Evolutionary conservation across 495 filamentous ascomycete genomes (phyloP), one percentile per base, ranked within the genome.

Genomic region (Talaromyces borbonicus): DNA sequence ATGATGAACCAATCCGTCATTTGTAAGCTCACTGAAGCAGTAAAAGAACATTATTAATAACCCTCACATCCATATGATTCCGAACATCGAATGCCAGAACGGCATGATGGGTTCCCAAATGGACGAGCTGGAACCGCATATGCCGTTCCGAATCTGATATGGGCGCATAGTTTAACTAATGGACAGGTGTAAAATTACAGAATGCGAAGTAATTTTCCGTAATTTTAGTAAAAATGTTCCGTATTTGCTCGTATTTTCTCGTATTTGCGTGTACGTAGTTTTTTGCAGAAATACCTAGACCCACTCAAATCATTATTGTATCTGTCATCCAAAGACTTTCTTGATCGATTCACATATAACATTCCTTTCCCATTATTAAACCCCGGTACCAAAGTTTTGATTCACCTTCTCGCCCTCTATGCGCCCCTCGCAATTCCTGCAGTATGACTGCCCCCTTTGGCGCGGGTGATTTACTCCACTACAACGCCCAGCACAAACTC

Each of bases 381-480:
- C 12, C 31, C n/a, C n/a, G n/a, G 31, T 33, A 33, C 33, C 33
- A 36, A 6, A 36, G 3, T 14, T 36, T 8, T 19, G 15, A 19
- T 8, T 36, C 5, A 36, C 3, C 15, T 33, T 7, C 1, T 36
- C 8, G 11, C 33, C 15, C 33, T n/a, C 16, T 29, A 43, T 41
- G 24, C 24, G 22, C 25, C 20, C 24, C 14, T 41, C 38, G 2
- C 19, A 4, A 5, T 26, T 3, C 14, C 15, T 24, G 4, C 18
- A 48, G 27, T 42, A 43, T 43, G 38, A 24, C 18, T 23, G 25
- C 25, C 16, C 7, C 41, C 26, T 18, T 56, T 30, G 53, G 48
- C n/a, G 14, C 48, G 46, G 24, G 40, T 33, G 49, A 51, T 31
- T 41, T 63, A 3, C 54, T 65, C n/a, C 42, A 56, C 27, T 65